phyloP scores from a whole-genome alignment of 352 stramenopile species.

The Phytophthora fragariae region DNA sequence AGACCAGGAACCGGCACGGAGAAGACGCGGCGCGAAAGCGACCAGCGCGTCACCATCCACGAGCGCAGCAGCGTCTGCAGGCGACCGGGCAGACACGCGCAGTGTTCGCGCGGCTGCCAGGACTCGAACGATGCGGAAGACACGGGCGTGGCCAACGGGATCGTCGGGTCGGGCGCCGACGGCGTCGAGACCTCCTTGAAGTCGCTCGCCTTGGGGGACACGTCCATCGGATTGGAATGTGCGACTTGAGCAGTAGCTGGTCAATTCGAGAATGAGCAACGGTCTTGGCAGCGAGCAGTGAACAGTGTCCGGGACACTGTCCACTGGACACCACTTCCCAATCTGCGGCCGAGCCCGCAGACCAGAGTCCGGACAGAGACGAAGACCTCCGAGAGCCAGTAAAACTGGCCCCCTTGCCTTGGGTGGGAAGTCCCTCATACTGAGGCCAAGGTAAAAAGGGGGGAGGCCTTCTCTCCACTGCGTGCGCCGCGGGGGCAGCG shows the following conservation, averaged over 20 bases:
- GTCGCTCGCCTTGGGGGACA: constrained; percentile 10
- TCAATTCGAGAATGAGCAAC: not conserved
- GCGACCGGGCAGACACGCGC: constrained; percentile 1
- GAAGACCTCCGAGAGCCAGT: no score
- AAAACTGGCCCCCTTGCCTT: no score
- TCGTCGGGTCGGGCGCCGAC: constrained; percentile 3
- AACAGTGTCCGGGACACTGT: no score
- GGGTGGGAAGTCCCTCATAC: no score
- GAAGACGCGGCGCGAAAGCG: constrained; percentile 29
- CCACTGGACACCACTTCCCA: no score
- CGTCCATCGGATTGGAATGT: not conserved
- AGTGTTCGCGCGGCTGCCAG: constrained; percentile 8
- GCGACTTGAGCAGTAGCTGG: not conserved
- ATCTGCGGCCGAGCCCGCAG: no score
- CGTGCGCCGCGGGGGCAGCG: no score
- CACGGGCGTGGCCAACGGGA: constrained; percentile 4
- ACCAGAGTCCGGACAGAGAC: no score
- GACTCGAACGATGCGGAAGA: not conserved
- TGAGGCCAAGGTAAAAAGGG: no score
- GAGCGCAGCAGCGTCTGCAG: constrained; percentile 23
- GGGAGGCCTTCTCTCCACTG: no score
- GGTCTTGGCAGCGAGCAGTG: not conserved
- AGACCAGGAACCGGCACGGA: constrained; percentile 30
- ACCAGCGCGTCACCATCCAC: constrained; percentile 37
- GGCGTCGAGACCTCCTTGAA: constrained; percentile 15